Percentiles rank a stretch among this genome's conserved stretches.
These are phyloP conservation scores for Tolypocladium guangdongense DNA, from an alignment of 2,329 filamentous ascomycete species.

Conservation along the genomic window DNA sequence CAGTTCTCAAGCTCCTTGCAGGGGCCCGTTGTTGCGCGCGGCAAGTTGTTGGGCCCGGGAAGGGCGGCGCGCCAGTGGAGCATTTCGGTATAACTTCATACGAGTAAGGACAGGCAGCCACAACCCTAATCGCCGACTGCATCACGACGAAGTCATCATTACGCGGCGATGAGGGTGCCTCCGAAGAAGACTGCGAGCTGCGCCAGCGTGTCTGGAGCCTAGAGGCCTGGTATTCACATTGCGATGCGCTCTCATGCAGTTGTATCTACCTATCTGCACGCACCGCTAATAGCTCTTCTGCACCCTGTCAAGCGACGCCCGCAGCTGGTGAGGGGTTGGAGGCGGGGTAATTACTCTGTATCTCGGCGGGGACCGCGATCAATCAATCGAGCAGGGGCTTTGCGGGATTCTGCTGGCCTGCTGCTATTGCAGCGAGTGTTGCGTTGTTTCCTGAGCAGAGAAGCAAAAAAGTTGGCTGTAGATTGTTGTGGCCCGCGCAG, in stretches of 20 bases:
- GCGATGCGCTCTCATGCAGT: background rate
- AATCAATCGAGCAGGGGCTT: background rate
- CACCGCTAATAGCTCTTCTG: too few relatives aligned
- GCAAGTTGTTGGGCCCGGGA: background rate
- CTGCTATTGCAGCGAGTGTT: background rate
- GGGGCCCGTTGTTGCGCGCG: background rate
- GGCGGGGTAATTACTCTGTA: background rate
- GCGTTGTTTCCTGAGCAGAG: background rate
- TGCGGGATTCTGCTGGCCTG: background rate
- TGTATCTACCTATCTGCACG: too few relatives aligned
- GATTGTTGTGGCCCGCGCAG: too few relatives aligned
- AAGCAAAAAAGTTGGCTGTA: background rate
- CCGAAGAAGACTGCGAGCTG: background rate
- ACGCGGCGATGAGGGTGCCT: background rate
- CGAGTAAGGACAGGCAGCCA: too few relatives aligned
- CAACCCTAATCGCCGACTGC: background rate
- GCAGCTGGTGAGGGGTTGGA: background rate
- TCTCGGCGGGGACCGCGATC: background rate
- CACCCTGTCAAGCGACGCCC: background rate
- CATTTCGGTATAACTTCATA: background rate
- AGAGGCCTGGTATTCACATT: background rate
- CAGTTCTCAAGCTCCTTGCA: background rate
- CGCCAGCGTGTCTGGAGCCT: background rate
- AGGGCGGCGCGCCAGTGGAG: background rate
- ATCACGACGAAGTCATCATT: background rate